Evolutionary conservation across 352 stramenopile genomes (phyloP), one percentile per base, ranked within the genome.

Genomic region (Phytophthora foliorum): DNA sequence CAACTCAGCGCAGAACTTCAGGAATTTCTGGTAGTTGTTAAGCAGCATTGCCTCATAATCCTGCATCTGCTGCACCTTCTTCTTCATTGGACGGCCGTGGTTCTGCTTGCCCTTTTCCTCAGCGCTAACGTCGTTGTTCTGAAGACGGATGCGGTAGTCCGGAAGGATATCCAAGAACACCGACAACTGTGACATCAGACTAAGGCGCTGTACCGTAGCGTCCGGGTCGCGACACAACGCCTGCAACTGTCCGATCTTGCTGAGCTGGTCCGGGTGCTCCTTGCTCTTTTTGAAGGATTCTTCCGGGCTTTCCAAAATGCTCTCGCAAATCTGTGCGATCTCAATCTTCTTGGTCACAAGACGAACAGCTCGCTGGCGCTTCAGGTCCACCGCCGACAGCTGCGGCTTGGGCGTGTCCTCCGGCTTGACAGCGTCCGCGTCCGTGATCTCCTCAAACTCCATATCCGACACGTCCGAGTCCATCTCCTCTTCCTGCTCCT

Each of bases 131-230:
- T 98, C 92, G 5, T 90, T 88, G 1, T 84, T 96, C 31, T 93
- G 84, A 22, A 92, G 63, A 60, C 96, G 93, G 52, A 99, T 98
- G 53, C 96, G 89, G 80, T 99, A 99, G 60, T 94, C 87, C 0
- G 97, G 97, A 31, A 99, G 53, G 31, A 99, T 97, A 57, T 99
- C 97, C 41, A 98, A 81, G 57, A 98, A 99, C 31, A 99, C 93
- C 1, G 96, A 97, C 16, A 98, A 73, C 49, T 98, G 77, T 8
- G 94, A 98, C 46, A 99, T 78, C 67, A 98, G 78, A 21, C 87
- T 96, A 8, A 99, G 81, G 53, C 93, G 92, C 63, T 86, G 81
- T 46, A 97, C 80, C 2, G 83, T 92, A 19, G 74, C 50, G 61
- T 97, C 91, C 10, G 82, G 74, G 48, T 97, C 91, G 19, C 74